Conservation (phyloP, 2,329 filamentous ascomycete species). For the Metarhizium guizhouense region DNA sequence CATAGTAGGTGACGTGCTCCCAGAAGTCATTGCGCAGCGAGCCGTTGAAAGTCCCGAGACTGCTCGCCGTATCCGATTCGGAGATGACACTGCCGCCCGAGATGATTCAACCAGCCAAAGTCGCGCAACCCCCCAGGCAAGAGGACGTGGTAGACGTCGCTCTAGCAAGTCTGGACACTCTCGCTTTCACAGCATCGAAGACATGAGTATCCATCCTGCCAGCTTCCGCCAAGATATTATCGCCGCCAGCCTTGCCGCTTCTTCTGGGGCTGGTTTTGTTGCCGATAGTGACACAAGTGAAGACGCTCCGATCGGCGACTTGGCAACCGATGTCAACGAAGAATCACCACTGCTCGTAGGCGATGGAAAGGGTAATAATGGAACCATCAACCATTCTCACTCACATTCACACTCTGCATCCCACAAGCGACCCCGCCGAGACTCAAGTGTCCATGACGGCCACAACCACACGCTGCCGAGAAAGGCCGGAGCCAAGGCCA, state of each 20-base stretch:
- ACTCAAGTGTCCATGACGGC: slow-evolving; percentile 52
- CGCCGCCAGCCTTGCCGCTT: slow-evolving; percentile 55
- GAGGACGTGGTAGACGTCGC: slow-evolving; percentile 35
- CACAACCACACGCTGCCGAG: slow-evolving; percentile 79
- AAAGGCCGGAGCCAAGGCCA: slow-evolving; percentile 48
- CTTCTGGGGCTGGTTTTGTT: slow-evolving; percentile 40
- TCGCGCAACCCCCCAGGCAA: slow-evolving; percentile 22
- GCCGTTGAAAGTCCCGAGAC: slow-evolving; percentile 26
- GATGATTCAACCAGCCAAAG: slow-evolving; percentile 20
- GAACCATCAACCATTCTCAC: slow-evolving; percentile 18
- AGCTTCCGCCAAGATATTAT: slow-evolving; percentile 92
- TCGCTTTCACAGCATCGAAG: slow-evolving; percentile 56
- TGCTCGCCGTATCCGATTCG: slow-evolving; percentile 31
- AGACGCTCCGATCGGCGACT: slow-evolving; percentile 32
- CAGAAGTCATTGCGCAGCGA: slow-evolving; percentile 51
- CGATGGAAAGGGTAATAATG: slow-evolving; percentile 18
- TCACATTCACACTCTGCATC: slow-evolving; percentile 6
- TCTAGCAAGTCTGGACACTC: slow-evolving; percentile 42
- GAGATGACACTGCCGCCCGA: slow-evolving; percentile 17
- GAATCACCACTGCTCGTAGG: slow-evolving; percentile 35
- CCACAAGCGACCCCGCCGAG: slow-evolving; percentile 25
- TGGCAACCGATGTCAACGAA: slow-evolving; percentile 33
- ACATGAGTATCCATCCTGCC: slow-evolving; percentile 80
- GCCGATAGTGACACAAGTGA: slow-evolving; percentile 47
- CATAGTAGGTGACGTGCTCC: slow-evolving; percentile 51